These are phyloP conservation scores for Coemansia sp. DNA, from an alignment of 192 early-diverging fungal genomes.

Conservation along the genomic window DNA sequence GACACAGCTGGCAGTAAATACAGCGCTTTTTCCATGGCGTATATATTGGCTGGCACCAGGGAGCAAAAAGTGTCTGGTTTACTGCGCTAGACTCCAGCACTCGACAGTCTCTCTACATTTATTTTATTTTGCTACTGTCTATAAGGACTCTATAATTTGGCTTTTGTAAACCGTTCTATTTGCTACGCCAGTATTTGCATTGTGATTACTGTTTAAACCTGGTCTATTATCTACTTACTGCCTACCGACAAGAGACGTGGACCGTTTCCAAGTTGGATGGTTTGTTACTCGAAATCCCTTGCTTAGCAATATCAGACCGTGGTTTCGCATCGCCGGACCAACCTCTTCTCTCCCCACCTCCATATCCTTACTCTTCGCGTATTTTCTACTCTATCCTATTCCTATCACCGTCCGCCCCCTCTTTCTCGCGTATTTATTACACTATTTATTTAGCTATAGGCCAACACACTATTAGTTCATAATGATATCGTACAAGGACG, in stretches of 20 bases:
- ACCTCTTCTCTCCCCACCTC: background rate
- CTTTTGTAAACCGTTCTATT: background rate
- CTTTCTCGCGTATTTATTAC: background rate
- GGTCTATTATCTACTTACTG: background rate
- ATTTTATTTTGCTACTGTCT: constrained; percentile 2
- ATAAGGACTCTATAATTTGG: background rate
- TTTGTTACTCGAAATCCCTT: constrained; percentile 1
- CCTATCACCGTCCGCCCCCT: background rate
- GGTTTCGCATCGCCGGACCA: background rate
- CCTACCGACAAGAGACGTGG: background rate
- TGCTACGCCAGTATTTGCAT: background rate
- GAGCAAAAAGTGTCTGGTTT: background rate
- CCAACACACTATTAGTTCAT: background rate
- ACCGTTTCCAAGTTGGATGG: background rate
- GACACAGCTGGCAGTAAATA: background rate
- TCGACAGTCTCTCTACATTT: background rate
- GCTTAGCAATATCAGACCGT: constrained; percentile 8
- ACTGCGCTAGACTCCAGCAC: background rate
- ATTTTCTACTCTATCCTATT: background rate
- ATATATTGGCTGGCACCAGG: background rate
- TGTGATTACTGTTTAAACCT: background rate
- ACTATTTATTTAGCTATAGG: background rate
- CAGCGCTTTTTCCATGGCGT: background rate
- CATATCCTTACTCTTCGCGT: background rate
- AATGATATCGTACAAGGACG: constrained; percentile 17